Conservation (phyloP, 2,329 filamentous ascomycete genomes). For the Botrytis galanthina region DNA sequence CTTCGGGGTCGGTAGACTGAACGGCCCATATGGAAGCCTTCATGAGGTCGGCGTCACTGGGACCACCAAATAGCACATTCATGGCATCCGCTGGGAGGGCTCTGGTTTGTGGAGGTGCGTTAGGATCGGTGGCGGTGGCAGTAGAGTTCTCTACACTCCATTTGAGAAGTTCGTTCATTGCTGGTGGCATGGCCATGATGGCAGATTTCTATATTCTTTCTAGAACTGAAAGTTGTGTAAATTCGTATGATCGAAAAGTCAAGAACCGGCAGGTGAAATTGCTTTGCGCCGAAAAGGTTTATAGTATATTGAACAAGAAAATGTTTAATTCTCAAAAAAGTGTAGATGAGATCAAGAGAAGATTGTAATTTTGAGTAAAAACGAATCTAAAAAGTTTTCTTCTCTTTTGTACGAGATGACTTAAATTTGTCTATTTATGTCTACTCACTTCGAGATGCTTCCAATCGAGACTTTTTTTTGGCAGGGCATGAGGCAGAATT, state of each 20-base stretch:
- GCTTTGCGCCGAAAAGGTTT: background rate
- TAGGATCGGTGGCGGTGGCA: conserved; percentile 36
- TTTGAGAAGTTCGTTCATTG: conserved; percentile 40
- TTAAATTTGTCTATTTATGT: conserved; percentile 1
- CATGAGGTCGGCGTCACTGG: conserved; percentile 92
- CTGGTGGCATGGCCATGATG: conserved; percentile 33
- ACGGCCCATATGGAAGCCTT: conserved; percentile 77
- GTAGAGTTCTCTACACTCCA: conserved; percentile 57
- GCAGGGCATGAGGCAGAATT: conserved; percentile 1
- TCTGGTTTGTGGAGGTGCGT: conserved; percentile 32
- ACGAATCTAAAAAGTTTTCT: background rate
- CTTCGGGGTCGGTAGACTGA: conserved; percentile 56
- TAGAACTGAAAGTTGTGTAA: background rate
- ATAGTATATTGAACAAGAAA: background rate
- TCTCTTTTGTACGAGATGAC: background rate
- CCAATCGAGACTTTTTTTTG: conserved; percentile 1
- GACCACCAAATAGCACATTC: conserved; percentile 73
- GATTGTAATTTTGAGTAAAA: background rate
- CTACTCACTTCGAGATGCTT: conserved; percentile 12
- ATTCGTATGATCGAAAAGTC: background rate
- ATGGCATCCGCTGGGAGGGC: conserved; percentile 68
- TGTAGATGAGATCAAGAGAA: background rate
- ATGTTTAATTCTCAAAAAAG: background rate
- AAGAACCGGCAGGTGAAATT: background rate
- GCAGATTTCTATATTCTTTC: background rate